phyloP scores from a whole-genome alignment of 345 rosid genomes.

The Arabidopsis thaliana region DNA sequence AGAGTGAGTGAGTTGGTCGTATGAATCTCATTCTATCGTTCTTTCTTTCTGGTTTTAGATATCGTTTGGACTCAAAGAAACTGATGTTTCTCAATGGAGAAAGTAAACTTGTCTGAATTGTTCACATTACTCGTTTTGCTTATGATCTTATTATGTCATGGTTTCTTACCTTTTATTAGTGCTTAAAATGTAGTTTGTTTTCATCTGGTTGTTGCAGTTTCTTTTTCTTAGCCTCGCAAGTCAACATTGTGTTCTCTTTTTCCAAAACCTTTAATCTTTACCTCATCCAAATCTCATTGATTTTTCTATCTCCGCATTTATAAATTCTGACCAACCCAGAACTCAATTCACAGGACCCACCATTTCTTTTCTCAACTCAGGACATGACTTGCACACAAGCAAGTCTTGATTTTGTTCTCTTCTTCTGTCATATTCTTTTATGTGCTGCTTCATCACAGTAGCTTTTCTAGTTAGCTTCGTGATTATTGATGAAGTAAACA shows the following conservation, averaged over 20 bases:
- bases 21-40: constrained; percentile 24
- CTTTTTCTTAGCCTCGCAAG: constrained; percentile 12
- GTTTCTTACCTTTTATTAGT: constrained; percentile 25
- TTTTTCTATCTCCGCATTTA: constrained; percentile 20
- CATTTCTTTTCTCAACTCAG: constrained; percentile 1
- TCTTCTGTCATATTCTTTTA: constrained; percentile 21
- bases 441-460: background rate
- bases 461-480: constrained; percentile 18
- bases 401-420: constrained; percentile 36
- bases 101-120: constrained; percentile 29
- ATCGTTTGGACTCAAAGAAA: constrained; percentile 25
- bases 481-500: no score
- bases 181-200: constrained; percentile 28
- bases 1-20: constrained; percentile 13
- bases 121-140: constrained; percentile 26
- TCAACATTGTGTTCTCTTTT: constrained; percentile 23
- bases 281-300: background rate
- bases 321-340: constrained; percentile 40
- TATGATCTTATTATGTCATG: constrained; percentile 33
- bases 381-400: constrained; percentile 37
- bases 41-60: constrained; percentile 28
- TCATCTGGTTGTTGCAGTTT: constrained; percentile 20
- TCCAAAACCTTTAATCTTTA: background rate
- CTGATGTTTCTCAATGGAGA: constrained; percentile 28
- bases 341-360: constrained; percentile 42